Evolutionary conservation across 2,329 filamentous ascomycete species (phyloP).

Genomic region (Volutella citrinella): DNA sequence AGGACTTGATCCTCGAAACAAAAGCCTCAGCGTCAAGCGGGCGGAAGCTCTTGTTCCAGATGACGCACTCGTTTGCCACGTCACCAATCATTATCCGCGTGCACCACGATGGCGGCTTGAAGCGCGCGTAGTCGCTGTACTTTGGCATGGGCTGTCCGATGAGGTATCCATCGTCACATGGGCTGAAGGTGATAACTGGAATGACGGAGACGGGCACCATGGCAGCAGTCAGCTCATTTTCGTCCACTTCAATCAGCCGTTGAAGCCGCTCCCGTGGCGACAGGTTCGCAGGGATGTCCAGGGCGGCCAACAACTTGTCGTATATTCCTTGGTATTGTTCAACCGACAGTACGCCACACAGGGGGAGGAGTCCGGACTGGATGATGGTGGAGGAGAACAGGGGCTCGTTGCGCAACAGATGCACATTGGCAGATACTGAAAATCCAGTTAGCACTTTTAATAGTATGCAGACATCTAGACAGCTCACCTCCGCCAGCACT

Average conservation of each 20-base stretch:
- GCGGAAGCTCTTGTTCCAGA: conserved; percentile 19
- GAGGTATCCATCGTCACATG: conserved; percentile 7
- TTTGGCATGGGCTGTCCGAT: conserved; percentile 1
- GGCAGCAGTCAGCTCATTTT: conserved; percentile 4
- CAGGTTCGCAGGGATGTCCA: conserved; percentile 1
- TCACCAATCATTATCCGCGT: conserved; percentile 18
- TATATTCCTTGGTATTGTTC: conserved; percentile 6
- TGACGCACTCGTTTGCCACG: conserved; percentile 16
- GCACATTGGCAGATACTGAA: too few species aligned
- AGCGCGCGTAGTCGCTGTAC: conserved; percentile 2
- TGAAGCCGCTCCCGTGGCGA: not conserved
- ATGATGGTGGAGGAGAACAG: conserved; percentile 8
- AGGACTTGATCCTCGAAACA: conserved; percentile 5
- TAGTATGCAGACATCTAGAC: too few species aligned
- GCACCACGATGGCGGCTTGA: conserved; percentile 6
- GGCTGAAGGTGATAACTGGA: conserved; percentile 5
- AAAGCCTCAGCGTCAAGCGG: conserved; percentile 4
- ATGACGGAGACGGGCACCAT: conserved; percentile 8
- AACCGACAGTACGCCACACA: conserved; percentile 8
- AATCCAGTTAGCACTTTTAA: too few species aligned
- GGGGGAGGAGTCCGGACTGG: conserved; percentile 7
- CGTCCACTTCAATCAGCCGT: not conserved
- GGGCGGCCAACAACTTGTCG: conserved; percentile 1
- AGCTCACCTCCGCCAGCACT: too few species aligned
- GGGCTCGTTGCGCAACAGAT: conserved; percentile 4